Conservation (phyloP, 2,329 filamentous ascomycete species). For the Trichoderma sp. region DNA sequence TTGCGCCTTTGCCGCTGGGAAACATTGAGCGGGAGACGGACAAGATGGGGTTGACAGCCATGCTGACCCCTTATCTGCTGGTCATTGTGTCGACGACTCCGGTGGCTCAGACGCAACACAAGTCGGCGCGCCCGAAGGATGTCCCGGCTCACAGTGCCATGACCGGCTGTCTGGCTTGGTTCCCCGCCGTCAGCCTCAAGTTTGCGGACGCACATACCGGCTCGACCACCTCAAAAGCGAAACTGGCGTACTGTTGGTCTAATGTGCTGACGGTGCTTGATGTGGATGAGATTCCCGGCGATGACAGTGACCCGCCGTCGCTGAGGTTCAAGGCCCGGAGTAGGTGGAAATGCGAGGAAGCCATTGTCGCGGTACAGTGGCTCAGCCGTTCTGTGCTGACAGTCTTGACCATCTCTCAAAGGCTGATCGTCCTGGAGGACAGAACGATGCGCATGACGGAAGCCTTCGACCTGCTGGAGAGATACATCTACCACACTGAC, state of each 20-base stretch:
- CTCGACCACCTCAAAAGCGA: conserved; percentile 74
- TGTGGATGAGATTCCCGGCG: conserved; percentile 69
- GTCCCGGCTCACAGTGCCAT: conserved; percentile 86
- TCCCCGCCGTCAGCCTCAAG: conserved; percentile 92
- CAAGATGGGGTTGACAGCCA: conserved; percentile 84
- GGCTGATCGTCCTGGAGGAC: conserved; percentile 90
- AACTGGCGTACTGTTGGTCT: conserved; percentile 97
- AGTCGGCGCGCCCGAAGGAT: conserved; percentile 87
- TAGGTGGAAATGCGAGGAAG: conserved; percentile 90
- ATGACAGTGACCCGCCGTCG: conserved; percentile 72
- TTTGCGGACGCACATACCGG: conserved; percentile 66
- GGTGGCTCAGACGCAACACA: conserved; percentile 94
- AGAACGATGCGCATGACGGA: conserved; percentile 87
- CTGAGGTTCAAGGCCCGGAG: conserved; percentile 81
- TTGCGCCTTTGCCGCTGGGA: conserved; percentile 87
- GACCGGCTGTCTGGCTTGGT: conserved; percentile 95
- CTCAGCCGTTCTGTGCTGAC: conserved; percentile 89
- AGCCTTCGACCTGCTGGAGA: conserved; percentile 86
- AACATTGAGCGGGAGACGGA: conserved; percentile 91
- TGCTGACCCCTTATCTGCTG: conserved; percentile 91
- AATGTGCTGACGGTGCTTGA: conserved; percentile 95
- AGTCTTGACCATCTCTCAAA: conserved; percentile 90
- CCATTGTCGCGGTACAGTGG: conserved; percentile 97
- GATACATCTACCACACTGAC: conserved; percentile 89
- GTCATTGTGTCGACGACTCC: conserved; percentile 98